Evolutionary conservation across 2,329 filamentous ascomycete species (phyloP), one percentile per base, ranked within the genome.

Genomic region (Teratosphaeria nubilosa): DNA sequence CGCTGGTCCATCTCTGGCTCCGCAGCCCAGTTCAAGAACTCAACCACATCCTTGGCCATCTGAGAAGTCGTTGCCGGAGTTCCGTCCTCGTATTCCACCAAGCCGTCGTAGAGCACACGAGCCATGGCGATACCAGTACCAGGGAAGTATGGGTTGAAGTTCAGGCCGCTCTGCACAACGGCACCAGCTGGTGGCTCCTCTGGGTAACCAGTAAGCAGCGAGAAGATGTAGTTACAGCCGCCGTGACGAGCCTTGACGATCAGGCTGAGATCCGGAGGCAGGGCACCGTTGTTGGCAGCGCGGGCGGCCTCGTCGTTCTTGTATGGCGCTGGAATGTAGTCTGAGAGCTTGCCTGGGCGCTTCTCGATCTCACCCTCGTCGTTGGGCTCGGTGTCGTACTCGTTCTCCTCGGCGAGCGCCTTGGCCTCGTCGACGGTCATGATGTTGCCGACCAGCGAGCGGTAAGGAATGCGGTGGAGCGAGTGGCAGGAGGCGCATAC

Each of bases 131-230:
- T 99, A 74, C 92, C 92, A 68, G 94, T 97, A 73, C 94, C 94
- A 59, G 94, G 94, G 86, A 99, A 99, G 83, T 96, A 99, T 61
- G 94, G 94, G 85, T 99, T 99, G 86, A 99, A 99, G 86, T 97
- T 96, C 78, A 99, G 86, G 72, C 94, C 94, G 62, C 86, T 85
- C 69, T 86, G 86, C 60, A 99, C 87, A 69, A 83, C 79, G 63
- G 89, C 91, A 74, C 94, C 94, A 55, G 94, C 90, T 56, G 94
- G 94, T 60, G 90, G 83, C 79, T 99, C 94, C 68, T 99, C 94
- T 61, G 94, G 94, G 78, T 99, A 99, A 68, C 94, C 94, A 58
- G 94, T 99, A 73, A 99, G 80, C 75, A 99, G 82, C 75, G 81
- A 90, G 85, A 97, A 99, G 80, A 99, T 90, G 83, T 99, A 99